phyloP scores from a whole-genome alignment of 2,329 filamentous ascomycete species.

The Trichophyton rubrum region DNA sequence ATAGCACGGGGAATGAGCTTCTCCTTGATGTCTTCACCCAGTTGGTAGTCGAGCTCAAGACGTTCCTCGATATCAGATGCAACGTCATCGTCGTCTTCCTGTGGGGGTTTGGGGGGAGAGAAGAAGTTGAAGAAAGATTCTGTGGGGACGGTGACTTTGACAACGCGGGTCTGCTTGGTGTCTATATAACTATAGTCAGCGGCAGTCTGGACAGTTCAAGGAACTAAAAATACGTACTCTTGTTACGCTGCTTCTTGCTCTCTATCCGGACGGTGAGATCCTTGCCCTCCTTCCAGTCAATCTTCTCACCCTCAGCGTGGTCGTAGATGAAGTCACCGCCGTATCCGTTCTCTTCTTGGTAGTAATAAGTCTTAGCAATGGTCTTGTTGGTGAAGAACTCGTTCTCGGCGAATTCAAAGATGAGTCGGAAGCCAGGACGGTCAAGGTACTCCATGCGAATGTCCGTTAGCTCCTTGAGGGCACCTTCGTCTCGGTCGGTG shows the following conservation, averaged over 20 bases:
- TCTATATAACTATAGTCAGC: conserved; percentile 42
- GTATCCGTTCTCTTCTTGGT: conserved; percentile 97
- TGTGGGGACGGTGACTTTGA: conserved; percentile 97
- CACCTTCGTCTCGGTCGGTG: conserved; percentile 90
- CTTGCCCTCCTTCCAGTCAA: conserved; percentile 88
- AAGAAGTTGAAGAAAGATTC: conserved; percentile 99
- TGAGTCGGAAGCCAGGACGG: conserved; percentile 92
- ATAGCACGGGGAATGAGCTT: conserved; percentile 97
- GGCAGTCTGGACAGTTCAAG: background rate
- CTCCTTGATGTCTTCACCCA: conserved; percentile 99
- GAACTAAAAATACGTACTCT: conserved; percentile 55
- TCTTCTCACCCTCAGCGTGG: conserved; percentile 94
- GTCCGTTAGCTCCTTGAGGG: conserved; percentile 77
- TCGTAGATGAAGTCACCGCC: conserved; percentile 99
- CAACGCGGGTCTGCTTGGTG: conserved; percentile 96
- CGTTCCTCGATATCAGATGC: conserved; percentile 92
- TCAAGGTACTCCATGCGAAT: conserved; percentile 99
- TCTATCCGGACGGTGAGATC: conserved; percentile 90
- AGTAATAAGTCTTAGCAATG: conserved; percentile 96
- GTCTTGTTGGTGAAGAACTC: conserved; percentile 96
- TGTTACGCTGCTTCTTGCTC: conserved; percentile 99
- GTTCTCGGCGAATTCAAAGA: conserved; percentile 93
- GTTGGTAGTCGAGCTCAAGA: conserved; percentile 94
- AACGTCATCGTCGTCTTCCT: conserved; percentile 60
- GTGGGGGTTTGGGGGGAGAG: conserved; percentile 78